Percentiles rank a stretch among this genome's conserved stretches.
Conservation (phyloP, 73 alveolate genomes). For the Tetrahymena thermophila region DNA sequence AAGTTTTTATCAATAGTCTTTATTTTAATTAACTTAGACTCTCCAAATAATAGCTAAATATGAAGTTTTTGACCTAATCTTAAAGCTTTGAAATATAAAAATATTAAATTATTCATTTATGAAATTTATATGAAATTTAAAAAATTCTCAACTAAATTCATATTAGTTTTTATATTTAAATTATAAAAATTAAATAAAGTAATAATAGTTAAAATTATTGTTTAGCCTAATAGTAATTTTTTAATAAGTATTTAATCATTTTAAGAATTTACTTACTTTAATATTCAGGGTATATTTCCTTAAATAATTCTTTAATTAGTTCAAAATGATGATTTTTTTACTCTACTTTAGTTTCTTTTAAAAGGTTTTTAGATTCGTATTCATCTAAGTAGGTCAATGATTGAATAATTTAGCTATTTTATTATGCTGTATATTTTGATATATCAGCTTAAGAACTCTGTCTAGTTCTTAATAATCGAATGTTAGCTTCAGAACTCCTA, state of each 20-base stretch:
- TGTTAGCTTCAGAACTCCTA: not conserved
- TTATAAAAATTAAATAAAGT: no score
- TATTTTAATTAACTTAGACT: not conserved
- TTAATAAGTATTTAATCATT: not conserved
- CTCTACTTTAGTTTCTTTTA: not conserved
- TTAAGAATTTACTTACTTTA: not conserved
- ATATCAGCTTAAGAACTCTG: not conserved
- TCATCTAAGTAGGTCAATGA: not conserved
- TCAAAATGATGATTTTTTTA: not conserved
- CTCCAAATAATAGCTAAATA: not conserved
- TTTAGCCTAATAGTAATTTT: no score
- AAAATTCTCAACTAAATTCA: no score
- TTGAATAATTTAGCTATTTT: not conserved
- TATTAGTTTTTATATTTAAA: no score
- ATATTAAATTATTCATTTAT: no score
- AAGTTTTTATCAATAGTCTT: not conserved
- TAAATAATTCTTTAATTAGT: not conserved
- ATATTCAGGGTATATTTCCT: not conserved
- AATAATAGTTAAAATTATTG: no score
- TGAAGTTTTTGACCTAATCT: not conserved
- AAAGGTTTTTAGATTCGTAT: not conserved
- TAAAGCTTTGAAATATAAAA: not conserved
- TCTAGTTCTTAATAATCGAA: not conserved
- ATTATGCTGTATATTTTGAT: not conserved
- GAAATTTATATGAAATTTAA: no score